Base-by-base conservation (phyloP, 1,284 basidiomycete genomes). In the Cryptococcus sp. region DNA sequence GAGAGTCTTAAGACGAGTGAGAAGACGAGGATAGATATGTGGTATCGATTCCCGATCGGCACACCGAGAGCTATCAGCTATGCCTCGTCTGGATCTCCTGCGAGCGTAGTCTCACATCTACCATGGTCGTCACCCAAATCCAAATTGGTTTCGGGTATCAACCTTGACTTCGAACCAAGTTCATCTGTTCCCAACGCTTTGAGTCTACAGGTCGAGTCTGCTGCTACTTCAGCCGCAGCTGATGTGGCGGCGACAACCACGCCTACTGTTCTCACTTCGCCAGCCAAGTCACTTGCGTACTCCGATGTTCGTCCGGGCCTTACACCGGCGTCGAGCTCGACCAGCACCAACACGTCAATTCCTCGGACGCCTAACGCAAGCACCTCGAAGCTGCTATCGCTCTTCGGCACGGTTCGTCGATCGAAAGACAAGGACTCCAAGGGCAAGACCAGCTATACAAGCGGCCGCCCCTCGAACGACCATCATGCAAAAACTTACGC, bases 11-110 rank as follows among this genome's bases (percentile, higher is more conserved):
- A 46, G 26, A 63, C 62, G 2, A 59, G 55, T 20, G 65, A 68
- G 38, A 45, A 26, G 17, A 65, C 65, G 2, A 56, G 65, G 38
- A 63, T 70, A 29, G 29, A 40, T 20, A 47, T 66, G 11, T 61
- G 41, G 41, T 5, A 8, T 44, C n/a, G 22, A 22, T 8, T 16
- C 8, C 41, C 41, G 41, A 44, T 22, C 10, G n/a, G 22, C 41
- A 44, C 41, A 5, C 41, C 41, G 5, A 44, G 41, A 44, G n/a
- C n/a, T 10, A 44, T 5, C 41, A 44, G 41, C 41, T 22, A 44
- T n/a, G 41, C 41, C 5, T 44, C 41, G 5, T 22, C 41, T 10
- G 22, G 41, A 8, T 8, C 41, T 22, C 22, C 41, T 8, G 41
- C n/a, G 5, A n/a, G n/a, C 41, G 4, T n/a, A 6, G 11, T 40